Percentiles rank a stretch among this genome's conserved stretches.
phyloP scores from a whole-genome alignment of 805 yeast species.

The Wickerhamiella brachini region DNA sequence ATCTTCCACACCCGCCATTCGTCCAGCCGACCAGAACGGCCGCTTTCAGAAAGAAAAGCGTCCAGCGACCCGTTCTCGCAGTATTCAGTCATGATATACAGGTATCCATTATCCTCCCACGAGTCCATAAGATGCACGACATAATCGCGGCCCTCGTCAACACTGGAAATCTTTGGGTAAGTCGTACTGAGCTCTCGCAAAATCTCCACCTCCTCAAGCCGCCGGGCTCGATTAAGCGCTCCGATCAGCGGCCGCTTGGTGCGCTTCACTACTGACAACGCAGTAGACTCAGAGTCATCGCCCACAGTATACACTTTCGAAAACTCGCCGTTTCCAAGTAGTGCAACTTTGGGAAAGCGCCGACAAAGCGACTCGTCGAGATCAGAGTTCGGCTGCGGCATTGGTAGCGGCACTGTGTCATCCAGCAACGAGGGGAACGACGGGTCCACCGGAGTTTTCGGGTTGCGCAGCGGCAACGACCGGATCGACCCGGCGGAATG shows the following conservation, averaged over 20 bases:
- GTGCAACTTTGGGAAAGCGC: constrained; percentile 47
- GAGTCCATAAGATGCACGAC: constrained; percentile 67
- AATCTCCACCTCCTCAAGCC: constrained; percentile 65
- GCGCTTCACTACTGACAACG: constrained; percentile 72
- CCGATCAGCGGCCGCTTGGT: constrained; percentile 54
- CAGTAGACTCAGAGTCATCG: constrained; percentile 8
- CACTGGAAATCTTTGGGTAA: constrained; percentile 14
- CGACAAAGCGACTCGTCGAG: background rate
- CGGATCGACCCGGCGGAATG: background rate
- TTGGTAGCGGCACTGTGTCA: background rate
- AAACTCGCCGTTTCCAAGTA: constrained; percentile 79
- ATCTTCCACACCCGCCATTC: constrained; percentile 99
- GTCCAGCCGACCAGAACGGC: constrained; percentile 63
- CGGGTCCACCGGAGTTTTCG: background rate
- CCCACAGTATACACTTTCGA: constrained; percentile 71
- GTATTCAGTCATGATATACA: constrained; percentile 86
- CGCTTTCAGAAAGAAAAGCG: constrained; percentile 63
- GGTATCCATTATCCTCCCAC: constrained; percentile 62
- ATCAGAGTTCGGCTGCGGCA: background rate
- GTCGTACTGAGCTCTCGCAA: constrained; percentile 20
- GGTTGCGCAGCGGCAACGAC: background rate
- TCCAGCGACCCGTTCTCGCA: constrained; percentile 91
- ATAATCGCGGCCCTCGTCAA: constrained; percentile 56
- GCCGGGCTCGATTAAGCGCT: constrained; percentile 40
- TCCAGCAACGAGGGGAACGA: background rate